phyloP scores from a whole-genome alignment of 169 alveolate species.

The Cystoisospora suis region DNA sequence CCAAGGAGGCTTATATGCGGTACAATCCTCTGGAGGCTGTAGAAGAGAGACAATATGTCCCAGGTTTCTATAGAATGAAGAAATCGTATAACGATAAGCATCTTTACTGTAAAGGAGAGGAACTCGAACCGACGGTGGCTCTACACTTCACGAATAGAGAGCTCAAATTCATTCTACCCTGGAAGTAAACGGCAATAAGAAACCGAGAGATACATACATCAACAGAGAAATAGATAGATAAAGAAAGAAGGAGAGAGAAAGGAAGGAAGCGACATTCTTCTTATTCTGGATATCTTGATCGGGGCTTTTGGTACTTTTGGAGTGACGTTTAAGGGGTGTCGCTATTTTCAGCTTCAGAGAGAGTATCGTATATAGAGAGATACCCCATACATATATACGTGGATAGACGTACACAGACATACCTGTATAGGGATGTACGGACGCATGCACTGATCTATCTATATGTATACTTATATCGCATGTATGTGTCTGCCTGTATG shows the following conservation, averaged over 20 bases:
- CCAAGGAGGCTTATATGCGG: not conserved
- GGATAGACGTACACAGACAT: too few relatives aligned
- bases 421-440: too few relatives aligned
- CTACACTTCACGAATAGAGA: conserved; percentile 1
- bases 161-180: conserved; percentile 3
- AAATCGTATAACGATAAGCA: not conserved
- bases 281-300: too few relatives aligned
- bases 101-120: not conserved
- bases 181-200: not conserved
- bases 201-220: not conserved
- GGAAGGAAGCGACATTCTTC: too few relatives aligned
- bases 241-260: not conserved
- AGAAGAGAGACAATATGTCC: not conserved
- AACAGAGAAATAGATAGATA: not conserved
- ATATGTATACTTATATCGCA: too few relatives aligned
- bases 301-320: too few relatives aligned
- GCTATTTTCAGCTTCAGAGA: too few relatives aligned
- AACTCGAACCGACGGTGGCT: not conserved
- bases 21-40: not conserved
- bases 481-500: too few relatives aligned
- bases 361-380: too few relatives aligned
- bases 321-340: too few relatives aligned
- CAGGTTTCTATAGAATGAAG: not conserved
- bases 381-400: too few relatives aligned
- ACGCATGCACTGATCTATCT: too few relatives aligned